These are phyloP conservation scores for Coniochaeta prunicola DNA, from an alignment of 2,329 filamentous ascomycete species.

Conservation along the genomic window DNA sequence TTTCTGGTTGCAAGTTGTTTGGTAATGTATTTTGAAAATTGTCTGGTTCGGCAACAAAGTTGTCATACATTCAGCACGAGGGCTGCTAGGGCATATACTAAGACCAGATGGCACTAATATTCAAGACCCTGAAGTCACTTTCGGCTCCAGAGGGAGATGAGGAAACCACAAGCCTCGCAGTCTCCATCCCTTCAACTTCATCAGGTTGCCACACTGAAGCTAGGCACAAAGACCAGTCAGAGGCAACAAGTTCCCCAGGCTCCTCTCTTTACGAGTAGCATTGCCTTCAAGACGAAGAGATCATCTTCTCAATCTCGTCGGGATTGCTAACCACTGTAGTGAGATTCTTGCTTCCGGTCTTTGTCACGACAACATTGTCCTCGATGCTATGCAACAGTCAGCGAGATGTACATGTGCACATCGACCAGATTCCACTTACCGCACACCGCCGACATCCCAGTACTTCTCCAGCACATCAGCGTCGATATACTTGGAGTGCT, in stretches of 20 bases:
- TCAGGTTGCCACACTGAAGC: not conserved
- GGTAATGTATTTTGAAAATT: too few relatives aligned
- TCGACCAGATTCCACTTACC: conserved; percentile 24
- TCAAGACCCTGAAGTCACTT: too few relatives aligned
- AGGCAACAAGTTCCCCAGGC: not conserved
- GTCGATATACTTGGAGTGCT: conserved; percentile 72
- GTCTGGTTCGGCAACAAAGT: too few relatives aligned
- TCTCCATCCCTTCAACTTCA: not conserved
- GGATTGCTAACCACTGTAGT: conserved; percentile 59
- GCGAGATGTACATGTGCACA: not conserved
- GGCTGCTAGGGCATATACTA: too few relatives aligned
- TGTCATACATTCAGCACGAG: too few relatives aligned
- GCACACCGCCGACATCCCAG: conserved; percentile 73
- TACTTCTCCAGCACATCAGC: conserved; percentile 65
- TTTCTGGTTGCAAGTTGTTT: too few relatives aligned
- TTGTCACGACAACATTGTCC: conserved; percentile 59
- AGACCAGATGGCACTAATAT: too few relatives aligned
- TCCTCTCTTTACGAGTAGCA: not conserved
- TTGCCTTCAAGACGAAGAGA: conserved; percentile 17
- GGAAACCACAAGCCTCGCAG: too few relatives aligned
- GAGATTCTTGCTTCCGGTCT: conserved; percentile 54
- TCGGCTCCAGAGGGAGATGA: too few relatives aligned
- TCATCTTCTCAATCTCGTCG: conserved; percentile 48
- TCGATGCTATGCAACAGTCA: conserved; percentile 37
- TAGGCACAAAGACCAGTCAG: not conserved